Percentiles rank a stretch among this genome's conserved stretches.
Conservation (phyloP, 495 filamentous ascomycete species). For the Hypoxylon trugodes region DNA sequence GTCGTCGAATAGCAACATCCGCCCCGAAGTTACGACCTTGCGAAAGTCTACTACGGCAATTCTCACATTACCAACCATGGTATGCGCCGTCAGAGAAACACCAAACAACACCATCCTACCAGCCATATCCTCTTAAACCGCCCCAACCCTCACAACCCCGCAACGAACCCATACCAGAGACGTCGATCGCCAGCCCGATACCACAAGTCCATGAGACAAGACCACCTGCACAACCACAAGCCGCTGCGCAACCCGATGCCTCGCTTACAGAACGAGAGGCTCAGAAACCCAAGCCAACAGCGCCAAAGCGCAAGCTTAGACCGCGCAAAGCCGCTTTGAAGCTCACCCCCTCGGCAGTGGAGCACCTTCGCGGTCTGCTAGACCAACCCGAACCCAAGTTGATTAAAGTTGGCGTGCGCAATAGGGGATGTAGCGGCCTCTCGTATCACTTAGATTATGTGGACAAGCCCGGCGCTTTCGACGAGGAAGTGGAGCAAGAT, state of each 20-base stretch:
- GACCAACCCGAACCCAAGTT: slow-evolving; percentile 86
- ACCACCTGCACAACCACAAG: slow-evolving; percentile 52
- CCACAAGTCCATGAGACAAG: slow-evolving; percentile 63
- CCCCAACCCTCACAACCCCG: slow-evolving; percentile 69
- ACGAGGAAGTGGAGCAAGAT: slow-evolving; percentile 94
- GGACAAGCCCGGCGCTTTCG: slow-evolving; percentile 84
- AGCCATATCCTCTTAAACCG: slow-evolving; percentile 72
- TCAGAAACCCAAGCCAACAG: slow-evolving; percentile 64
- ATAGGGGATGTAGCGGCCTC: slow-evolving; percentile 92
- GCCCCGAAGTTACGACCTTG: slow-evolving; percentile 54
- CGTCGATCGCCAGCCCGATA: slow-evolving; percentile 68
- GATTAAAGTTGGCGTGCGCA: slow-evolving; percentile 93
- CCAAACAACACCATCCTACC: slow-evolving; percentile 78
- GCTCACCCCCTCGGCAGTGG: slow-evolving; percentile 77
- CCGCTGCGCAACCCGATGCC: slow-evolving; percentile 26
- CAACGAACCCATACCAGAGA: slow-evolving; percentile 70
- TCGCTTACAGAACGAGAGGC: slow-evolving; percentile 68
- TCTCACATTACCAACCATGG: slow-evolving; percentile 68
- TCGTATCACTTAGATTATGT: slow-evolving; percentile 98
- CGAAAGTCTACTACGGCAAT: slow-evolving; percentile 65
- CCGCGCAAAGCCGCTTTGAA: slow-evolving; percentile 92
- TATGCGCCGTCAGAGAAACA: slow-evolving; percentile 67
- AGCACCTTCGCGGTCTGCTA: slow-evolving; percentile 77
- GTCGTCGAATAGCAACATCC: slow-evolving; percentile 53
- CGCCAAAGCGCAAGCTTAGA: slow-evolving; percentile 72